Base-by-base conservation (phyloP, 1,139 yeast species). In the Pichia sorboxylosa region DNA sequence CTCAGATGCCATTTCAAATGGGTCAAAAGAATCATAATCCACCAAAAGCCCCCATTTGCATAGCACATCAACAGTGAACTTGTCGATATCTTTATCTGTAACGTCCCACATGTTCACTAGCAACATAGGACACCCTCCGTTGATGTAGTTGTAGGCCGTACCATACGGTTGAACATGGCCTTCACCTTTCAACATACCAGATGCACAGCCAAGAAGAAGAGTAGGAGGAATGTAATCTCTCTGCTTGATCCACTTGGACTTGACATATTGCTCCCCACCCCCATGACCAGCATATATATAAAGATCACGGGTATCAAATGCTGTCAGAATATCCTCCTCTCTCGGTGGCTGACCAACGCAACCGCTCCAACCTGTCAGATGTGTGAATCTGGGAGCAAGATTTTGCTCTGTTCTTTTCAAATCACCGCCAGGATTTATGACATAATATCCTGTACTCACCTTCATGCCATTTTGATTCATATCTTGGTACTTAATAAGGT, bases 41-140 rank as follows among this genome's bases (percentile, higher is more conserved):
- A 48, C 52, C 13, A 64, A 49, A 18, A 78, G 55, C 0, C 87
- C 85, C 73, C 85, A 75, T 37, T 63, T 59, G 10, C 66, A 66
- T 44, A 84, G 66, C 25, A 80, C 54, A 1, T 69, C 58, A 10
- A 64, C 40, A 28, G 85, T 79, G 46, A 85, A 84, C 45, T 64
- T 66, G 54, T 90, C 97, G 34, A 85, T 83, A 52, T 90, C 98
- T 46, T 82, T 85, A 54, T 90, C 98, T 0, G 97, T 90, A 5
- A 90, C 97, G 55, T 85, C 96, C 98, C 98, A 90, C 42, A 90
- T 58, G 48, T 84, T 85, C 0, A 84, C 95, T 27, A 90, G 58
- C 2, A 84, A 66, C 74, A 81, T 67, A 0, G 94, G 92, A 29
- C 84, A 71, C 0, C 93, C 94, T 21, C 90, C 90, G 5, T 69